Base-by-base conservation (phyloP, 1,284 basidiomycete species). In the Butyriboletus regius region DNA sequence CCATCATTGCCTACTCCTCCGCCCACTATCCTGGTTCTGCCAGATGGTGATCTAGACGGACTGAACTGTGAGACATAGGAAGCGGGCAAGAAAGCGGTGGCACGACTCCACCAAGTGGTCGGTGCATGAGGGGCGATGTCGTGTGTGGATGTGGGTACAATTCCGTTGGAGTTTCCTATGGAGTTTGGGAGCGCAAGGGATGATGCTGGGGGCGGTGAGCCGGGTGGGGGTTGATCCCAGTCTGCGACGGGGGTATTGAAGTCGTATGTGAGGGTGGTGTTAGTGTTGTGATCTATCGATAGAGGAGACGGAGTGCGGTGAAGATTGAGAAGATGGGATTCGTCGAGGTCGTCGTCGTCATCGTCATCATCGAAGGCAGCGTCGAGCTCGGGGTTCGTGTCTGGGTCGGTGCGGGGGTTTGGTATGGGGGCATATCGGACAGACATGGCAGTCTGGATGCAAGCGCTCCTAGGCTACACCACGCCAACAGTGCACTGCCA, bases 1-100 rank as follows among this genome's bases (percentile, higher is more conserved):
- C 95, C 95, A 57, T 96, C 93, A 61, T 94, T 92, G 42, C 74
- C 72, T 7, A 77, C 78, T 1, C 93, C 92, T 10, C 90, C 83
- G 20, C 88, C 91, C 32, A 86, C 69, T 28, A 49, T 17, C 13
- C 31, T 51, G 22, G 51, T 14, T 47, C 55, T 41, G 18, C 26
- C 38, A 20, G 52, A 46, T 10, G 43, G n/a, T 12, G 42, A 17
- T 12, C 39, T 59, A 14, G 77, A 76, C 3, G 69, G 68, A 10
- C 83, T 75, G 15, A 80, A 60, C 15, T 70, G 74, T 26, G 72
- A 66, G 14, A 73, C 64, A 44, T 78, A 70, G 40, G 72, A 66
- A 13, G 62, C 61, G 14, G 84, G 83, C 13, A 86, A 70, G 26
- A 90, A 67, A 2, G 78, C 69, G 17, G 76, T 74, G 13, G 81